These are phyloP conservation scores for Mortierella sp. DNA, from an alignment of 371 early-diverging fungal species.

Conservation along the genomic window DNA sequence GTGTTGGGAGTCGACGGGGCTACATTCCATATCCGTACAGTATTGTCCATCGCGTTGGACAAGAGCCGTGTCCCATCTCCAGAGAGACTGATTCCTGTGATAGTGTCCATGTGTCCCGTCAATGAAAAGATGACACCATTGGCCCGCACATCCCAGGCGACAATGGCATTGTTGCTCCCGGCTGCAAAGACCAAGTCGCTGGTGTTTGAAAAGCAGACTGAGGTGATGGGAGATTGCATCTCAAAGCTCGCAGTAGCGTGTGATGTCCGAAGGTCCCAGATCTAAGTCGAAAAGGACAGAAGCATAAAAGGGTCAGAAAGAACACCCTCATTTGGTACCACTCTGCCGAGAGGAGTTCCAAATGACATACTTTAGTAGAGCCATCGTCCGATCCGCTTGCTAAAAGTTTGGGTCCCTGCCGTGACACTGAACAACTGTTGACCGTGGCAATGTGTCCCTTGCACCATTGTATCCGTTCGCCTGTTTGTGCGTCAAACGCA, in stretches of 20 bases:
- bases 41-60: constrained; percentile 92
- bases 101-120: constrained; percentile 87
- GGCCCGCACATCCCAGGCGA: constrained; percentile 89
- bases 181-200: constrained; percentile 86
- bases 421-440: constrained; percentile 75
- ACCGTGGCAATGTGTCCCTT: constrained; percentile 84
- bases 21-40: constrained; percentile 93
- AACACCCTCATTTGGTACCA: too few relatives aligned
- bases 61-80: constrained; percentile 85
- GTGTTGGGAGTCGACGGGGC: constrained; percentile 80
- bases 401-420: constrained; percentile 74
- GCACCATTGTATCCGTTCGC: constrained; percentile 78
- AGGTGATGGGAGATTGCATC: constrained; percentile 81
- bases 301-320: too few relatives aligned
- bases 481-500: constrained; percentile 69
- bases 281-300: constrained; percentile 24
- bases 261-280: constrained; percentile 83
- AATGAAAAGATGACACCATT: constrained; percentile 71
- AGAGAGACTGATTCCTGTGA: constrained; percentile 84
- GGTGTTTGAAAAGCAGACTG: constrained; percentile 77
- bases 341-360: too few relatives aligned
- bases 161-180: constrained; percentile 89
- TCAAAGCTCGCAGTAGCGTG: constrained; percentile 75
- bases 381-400: constrained; percentile 85
- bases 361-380: constrained; percentile 56